These are phyloP conservation scores for Harringtonia aguacate DNA, from an alignment of 2,329 filamentous ascomycete species.

Conservation along the genomic window DNA sequence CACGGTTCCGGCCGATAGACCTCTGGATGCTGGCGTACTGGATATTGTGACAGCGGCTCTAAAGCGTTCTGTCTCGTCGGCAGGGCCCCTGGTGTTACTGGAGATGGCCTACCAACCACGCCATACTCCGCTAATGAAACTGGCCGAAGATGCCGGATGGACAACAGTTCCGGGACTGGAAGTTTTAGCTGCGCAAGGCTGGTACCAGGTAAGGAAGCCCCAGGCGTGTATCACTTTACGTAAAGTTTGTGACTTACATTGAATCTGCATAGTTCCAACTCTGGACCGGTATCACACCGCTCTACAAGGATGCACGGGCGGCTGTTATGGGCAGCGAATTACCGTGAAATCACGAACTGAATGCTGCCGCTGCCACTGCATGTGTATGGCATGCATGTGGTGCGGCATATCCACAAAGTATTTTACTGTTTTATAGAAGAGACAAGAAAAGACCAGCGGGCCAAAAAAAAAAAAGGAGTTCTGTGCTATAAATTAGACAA, in stretches of 20 bases:
- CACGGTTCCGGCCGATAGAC: constrained; percentile 80
- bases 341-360: neutral
- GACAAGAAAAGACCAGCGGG: too few species aligned
- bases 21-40: constrained; percentile 63
- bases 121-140: constrained; percentile 72
- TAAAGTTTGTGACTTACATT: too few species aligned
- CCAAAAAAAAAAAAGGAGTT: too few species aligned
- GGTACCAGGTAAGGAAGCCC: constrained; percentile 76
- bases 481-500: too few species aligned
- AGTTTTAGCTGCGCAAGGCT: constrained; percentile 80
- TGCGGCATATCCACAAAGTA: neutral
- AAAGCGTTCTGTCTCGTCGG: constrained; percentile 18
- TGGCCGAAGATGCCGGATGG: constrained; percentile 73
- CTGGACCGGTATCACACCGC: constrained; percentile 72
- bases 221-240: too few species aligned
- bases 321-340: constrained; percentile 37
- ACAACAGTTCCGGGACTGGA: constrained; percentile 77
- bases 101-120: constrained; percentile 96
- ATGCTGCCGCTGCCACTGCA: too few species aligned
- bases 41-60: constrained; percentile 49
- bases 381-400: neutral
- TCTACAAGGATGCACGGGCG: constrained; percentile 58
- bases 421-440: too few species aligned
- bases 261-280: constrained; percentile 51
- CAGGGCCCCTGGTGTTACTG: constrained; percentile 49